A percentile compares a stretch with the other conserved stretches of the same genome.
Conservation (phyloP, 495 filamentous ascomycete genomes). For the Chaetomium cochliodes region DNA sequence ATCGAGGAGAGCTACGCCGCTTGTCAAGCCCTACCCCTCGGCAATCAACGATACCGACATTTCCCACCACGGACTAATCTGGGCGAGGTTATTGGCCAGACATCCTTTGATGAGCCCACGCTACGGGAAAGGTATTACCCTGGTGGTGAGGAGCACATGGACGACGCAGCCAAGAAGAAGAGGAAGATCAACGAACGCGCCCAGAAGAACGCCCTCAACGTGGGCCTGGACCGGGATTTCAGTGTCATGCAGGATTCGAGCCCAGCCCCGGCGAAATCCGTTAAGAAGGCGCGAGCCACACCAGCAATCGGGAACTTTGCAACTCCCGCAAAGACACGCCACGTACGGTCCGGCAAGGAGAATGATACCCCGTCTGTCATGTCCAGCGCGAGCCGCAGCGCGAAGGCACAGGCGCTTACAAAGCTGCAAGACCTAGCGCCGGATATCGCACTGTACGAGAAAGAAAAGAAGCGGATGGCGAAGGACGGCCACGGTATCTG, state of each 20-base stretch:
- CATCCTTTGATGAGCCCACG: constrained; percentile 47
- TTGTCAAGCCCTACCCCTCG: constrained; percentile 67
- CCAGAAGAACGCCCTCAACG: constrained; percentile 38
- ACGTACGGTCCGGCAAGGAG: constrained; percentile 63
- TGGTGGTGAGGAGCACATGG: constrained; percentile 36
- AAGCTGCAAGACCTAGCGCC: constrained; percentile 71
- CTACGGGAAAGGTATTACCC: constrained; percentile 43
- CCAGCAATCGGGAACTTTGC: constrained; percentile 29
- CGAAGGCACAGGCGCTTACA: constrained; percentile 77
- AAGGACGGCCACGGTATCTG: constrained; percentile 73
- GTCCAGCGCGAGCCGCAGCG: constrained; percentile 74
- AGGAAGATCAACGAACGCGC: constrained; percentile 42
- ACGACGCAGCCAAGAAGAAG: constrained; percentile 40
- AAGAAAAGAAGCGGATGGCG: constrained; percentile 74
- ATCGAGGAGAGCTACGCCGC: constrained; percentile 94
- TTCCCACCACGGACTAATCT: constrained; percentile 90
- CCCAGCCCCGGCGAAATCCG: constrained; percentile 19
- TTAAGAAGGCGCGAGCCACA: constrained; percentile 16
- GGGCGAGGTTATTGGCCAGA: constrained; percentile 88
- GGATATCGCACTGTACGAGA: constrained; percentile 87
- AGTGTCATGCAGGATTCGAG: constrained; percentile 30
- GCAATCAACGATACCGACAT: constrained; percentile 68
- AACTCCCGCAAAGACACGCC: constrained; percentile 46
- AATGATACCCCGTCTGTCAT: constrained; percentile 72
- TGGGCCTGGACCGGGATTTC: constrained; percentile 36